These are phyloP conservation scores for Neltuma alba DNA, from an alignment of 306 rosid genomes.

Conservation along the genomic window DNA sequence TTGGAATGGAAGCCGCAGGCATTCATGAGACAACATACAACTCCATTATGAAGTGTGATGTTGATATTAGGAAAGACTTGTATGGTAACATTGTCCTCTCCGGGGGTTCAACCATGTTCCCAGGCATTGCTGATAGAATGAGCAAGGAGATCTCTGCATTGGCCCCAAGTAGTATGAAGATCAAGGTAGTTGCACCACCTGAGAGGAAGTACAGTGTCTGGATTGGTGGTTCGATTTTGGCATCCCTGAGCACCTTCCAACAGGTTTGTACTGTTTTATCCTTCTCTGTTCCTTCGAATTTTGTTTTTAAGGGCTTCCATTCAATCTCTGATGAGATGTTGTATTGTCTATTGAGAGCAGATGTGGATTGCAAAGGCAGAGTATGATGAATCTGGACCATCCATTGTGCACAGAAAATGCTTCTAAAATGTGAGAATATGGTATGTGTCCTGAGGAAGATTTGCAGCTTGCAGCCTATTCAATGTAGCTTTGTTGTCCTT, in stretches of 20 bases:
- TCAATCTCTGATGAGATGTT: conserved; percentile 22
- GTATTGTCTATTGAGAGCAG: conserved; percentile 31
- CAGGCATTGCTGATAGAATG: conserved; percentile 62
- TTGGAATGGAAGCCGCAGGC: conserved; percentile 62
- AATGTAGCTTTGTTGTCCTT: conserved; percentile 51
- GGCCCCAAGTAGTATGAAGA: conserved; percentile 62
- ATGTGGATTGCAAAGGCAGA: conserved; percentile 64
- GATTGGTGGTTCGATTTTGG: conserved; percentile 64
- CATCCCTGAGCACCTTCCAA: conserved; percentile 57
- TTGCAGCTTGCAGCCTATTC: conserved; percentile 38
- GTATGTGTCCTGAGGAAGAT: conserved; percentile 33
- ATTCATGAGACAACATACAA: conserved; percentile 65
- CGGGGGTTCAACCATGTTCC: conserved; percentile 64
- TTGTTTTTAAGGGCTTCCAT: conserved; percentile 5
- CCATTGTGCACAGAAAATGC: conserved; percentile 60
- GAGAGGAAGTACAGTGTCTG: conserved; percentile 66
- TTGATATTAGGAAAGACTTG: conserved; percentile 57
- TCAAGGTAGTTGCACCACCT: conserved; percentile 63
- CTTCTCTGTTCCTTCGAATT: background rate
- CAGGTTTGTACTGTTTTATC: conserved; percentile 40
- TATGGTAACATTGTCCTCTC: conserved; percentile 61
- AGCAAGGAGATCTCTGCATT: conserved; percentile 62
- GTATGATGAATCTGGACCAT: conserved; percentile 58
- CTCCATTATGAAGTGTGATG: conserved; percentile 63
- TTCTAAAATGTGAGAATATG: conserved; percentile 49